Evolutionary conservation across 768 basidiomycete genomes (phyloP), one percentile per base, ranked within the genome.

Genomic region (Leccinum rimulosum): DNA sequence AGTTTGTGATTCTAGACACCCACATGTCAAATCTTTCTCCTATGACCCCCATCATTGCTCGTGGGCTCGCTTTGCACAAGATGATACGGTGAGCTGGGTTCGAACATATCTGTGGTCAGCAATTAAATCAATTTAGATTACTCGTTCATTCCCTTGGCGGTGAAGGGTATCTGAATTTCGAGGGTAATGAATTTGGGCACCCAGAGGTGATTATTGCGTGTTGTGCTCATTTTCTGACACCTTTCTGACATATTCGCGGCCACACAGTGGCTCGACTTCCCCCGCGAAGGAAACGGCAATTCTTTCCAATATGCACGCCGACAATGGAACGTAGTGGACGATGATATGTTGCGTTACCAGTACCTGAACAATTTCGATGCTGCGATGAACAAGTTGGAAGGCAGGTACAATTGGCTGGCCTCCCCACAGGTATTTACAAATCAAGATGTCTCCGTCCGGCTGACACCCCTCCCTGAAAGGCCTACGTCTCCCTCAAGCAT

Each of bases 151-250:
- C 93, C 2, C 82, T 99, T 19, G 97, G 97, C 19, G 97, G 97
- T 17, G 97, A 99, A 76, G 96, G 93, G 1, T 99, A 97, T 72
- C 80, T 99, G 61, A 98, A 97, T 74, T 99, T 99, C 57, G 94
- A 96, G 74, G 95, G 93, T 33, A 98, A 98, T 63, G 96, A 99
- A 70, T 99, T 99, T 69, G 96, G 96, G 47, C 96, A 99, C 73
- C 96, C 96, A 11, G 96, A 99, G 79, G 93, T 88, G 61, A 50
- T 78, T 70, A 22, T 50, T 22, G 3, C 28, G 27, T 19, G 19
- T 50, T 43, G 4, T 43, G 14, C 30, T 17, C 2, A 22, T 51
- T 25, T 48, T 48, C 22, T 49, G 33, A 62, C 36, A 1, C 28
- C 50, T 28, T 47, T 48, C 27, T 49, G 33, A 62, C 35, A 22